Evolutionary conservation across 768 basidiomycete genomes (phyloP), one percentile per base, ranked within the genome.

Genomic region (Steccherinum ochraceum): DNA sequence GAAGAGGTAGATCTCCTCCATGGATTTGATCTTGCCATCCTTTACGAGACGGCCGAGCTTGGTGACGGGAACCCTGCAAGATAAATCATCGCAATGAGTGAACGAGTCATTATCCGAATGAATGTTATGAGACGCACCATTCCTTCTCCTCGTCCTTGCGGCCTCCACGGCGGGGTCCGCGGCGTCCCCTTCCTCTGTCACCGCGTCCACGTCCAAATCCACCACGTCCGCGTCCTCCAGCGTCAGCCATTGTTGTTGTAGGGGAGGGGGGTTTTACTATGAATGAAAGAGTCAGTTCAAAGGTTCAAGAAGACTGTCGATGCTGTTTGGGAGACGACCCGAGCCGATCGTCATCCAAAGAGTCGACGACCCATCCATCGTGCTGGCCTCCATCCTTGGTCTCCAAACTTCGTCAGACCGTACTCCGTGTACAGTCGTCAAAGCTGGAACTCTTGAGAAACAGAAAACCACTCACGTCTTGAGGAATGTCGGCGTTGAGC

Each of bases 1-100:
- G 85, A 98, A 99, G 67, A 99, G 93, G 76, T 98, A 99, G 73
- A 98, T 97, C 69, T 99, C 96, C 70, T 99, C 96, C 83, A 99
- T 94, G 45, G 93, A 96, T 75, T 95, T 97, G 78, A 99, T 97
- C 77, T 98, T 98, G 61, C 95, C 95, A 63, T 98, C 96, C 75
- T 96, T 97, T 42, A 97, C 94, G 65, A 99, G 83, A 72, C 96
- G 94, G 55, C 96, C 96, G 60, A 99, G 89, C 72, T 98, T 99
- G 70, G 96, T 98, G 72, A 97, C 94, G 62, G 96, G 95, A 55
- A 85, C 84, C 93, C 92, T 93, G 61, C 3, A 20, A 5, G 20
- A 52, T 12, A 18, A 18, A 30, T 35, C 16, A n/a, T 54, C n/a
- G n/a, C n/a, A n/a, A n/a, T n/a, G n/a, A n/a, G n/a, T n/a, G n/a